A percentile compares a stretch with the other conserved stretches of the same genome.
These are phyloP conservation scores for Hirsutella minnesotensis DNA, from an alignment of 2,329 filamentous ascomycete species.

Conservation along the genomic window DNA sequence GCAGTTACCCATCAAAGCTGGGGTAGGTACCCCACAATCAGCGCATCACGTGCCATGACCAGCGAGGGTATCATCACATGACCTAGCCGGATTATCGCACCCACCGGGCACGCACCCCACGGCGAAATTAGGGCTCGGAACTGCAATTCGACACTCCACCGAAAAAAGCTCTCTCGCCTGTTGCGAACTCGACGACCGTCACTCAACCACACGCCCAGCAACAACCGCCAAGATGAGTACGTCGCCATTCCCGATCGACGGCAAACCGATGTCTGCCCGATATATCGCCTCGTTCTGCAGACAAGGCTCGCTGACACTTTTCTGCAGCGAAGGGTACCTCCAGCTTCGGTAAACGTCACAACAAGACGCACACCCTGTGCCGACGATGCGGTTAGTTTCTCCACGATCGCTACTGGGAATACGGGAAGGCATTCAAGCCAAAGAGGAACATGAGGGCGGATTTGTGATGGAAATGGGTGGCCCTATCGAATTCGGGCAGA, in stretches of 20 bases:
- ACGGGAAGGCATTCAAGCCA: slow-evolving; percentile 2
- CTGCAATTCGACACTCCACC: slow-evolving; percentile 22
- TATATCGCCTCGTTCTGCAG: no score
- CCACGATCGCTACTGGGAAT: neutral
- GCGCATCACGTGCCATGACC: neutral
- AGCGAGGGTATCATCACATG: slow-evolving; percentile 19
- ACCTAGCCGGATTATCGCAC: slow-evolving; percentile 11
- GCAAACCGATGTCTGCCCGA: no score
- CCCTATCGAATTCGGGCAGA: no score
- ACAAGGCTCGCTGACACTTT: slow-evolving; percentile 12
- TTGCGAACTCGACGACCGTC: slow-evolving; percentile 23
- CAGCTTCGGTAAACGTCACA: slow-evolving; percentile 61
- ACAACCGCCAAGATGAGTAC: slow-evolving; percentile 47
- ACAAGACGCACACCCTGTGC: slow-evolving; percentile 97
- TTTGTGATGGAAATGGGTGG: no score
- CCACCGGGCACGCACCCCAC: slow-evolving; percentile 10
- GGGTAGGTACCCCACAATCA: neutral
- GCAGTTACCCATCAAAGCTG: no score
- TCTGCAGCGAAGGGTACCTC: slow-evolving; percentile 44
- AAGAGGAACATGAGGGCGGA: neutral
- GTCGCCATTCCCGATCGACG: slow-evolving; percentile 14
- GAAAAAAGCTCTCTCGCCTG: slow-evolving; percentile 21
- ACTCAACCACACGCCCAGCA: slow-evolving; percentile 26
- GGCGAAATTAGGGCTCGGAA: slow-evolving; percentile 23
- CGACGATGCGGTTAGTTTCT: slow-evolving; percentile 82